Percentiles rank a stretch among this genome's conserved stretches.
Evolutionary conservation across 768 basidiomycete species (phyloP).

Genomic region (Coprinopsis sp.): DNA sequence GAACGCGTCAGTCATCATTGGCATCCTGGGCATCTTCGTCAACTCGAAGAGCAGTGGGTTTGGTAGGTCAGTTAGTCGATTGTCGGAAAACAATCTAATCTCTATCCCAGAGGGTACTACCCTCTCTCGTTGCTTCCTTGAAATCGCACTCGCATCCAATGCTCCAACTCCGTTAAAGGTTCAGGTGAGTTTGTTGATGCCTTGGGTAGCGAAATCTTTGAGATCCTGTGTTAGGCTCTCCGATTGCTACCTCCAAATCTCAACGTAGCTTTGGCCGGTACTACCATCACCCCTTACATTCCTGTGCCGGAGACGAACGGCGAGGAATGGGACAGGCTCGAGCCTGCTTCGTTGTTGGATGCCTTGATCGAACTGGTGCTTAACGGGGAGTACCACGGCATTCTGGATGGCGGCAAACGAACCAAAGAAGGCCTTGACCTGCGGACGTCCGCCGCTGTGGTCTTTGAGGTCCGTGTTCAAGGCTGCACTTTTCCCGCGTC

Average conservation of each 20-base stretch:
- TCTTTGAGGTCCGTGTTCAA: slow-evolving; percentile 77
- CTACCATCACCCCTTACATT: slow-evolving; percentile 69
- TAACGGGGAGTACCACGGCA: slow-evolving; percentile 87
- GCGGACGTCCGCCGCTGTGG: slow-evolving; percentile 67
- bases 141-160: slow-evolving; percentile 90
- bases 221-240: slow-evolving; percentile 32
- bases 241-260: slow-evolving; percentile 42
- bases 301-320: slow-evolving; percentile 79
- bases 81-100: background rate
- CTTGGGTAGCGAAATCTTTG: background rate
- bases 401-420: slow-evolving; percentile 50
- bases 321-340: slow-evolving; percentile 90
- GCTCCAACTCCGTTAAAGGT: slow-evolving; percentile 84
- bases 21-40: slow-evolving; percentile 82
- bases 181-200: slow-evolving; percentile 45
- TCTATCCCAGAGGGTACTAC: slow-evolving; percentile 55
- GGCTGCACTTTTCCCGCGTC: background rate
- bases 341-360: slow-evolving; percentile 75
- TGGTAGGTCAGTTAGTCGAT: slow-evolving; percentile 22
- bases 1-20: slow-evolving; percentile 75
- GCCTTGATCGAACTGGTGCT: slow-evolving; percentile 77
- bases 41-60: slow-evolving; percentile 65
- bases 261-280: slow-evolving; percentile 59
- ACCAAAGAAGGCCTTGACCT: slow-evolving; percentile 67
- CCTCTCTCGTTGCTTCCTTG: slow-evolving; percentile 75